These are phyloP conservation scores for Pigoraptor vietnamica DNA, from an alignment of 78 protist species.

Conservation along the genomic window DNA sequence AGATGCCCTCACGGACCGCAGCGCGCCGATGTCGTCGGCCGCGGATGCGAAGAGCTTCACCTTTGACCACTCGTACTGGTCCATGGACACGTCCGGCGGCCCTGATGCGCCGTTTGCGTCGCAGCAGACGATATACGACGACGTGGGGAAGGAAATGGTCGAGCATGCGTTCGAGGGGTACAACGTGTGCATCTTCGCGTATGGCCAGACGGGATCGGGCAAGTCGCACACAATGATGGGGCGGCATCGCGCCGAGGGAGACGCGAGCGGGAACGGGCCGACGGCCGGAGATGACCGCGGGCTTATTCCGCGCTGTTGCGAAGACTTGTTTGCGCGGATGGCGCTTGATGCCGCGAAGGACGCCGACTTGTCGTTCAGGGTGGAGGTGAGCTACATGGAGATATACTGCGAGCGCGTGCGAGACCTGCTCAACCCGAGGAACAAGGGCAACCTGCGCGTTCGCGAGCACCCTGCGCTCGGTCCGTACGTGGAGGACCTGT, in stretches of 20 bases:
- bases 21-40: not conserved
- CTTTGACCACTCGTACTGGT: slow-evolving; percentile 69
- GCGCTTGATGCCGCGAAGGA: not conserved
- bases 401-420: slow-evolving; percentile 1
- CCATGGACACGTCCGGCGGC: not conserved
- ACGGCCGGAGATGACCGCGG: slow-evolving; percentile 10
- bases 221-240: slow-evolving; percentile 37
- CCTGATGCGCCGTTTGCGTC: slow-evolving; percentile 26
- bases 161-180: slow-evolving; percentile 50
- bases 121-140: slow-evolving; percentile 44
- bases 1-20: not conserved
- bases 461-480: not conserved
- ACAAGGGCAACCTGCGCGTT: not conserved
- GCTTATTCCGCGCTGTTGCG: slow-evolving; percentile 29
- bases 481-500: slow-evolving; percentile 13
- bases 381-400: slow-evolving; percentile 39
- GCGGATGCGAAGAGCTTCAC: slow-evolving; percentile 32
- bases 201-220: slow-evolving; percentile 70
- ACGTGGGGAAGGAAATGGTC: slow-evolving; percentile 39
- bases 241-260: too few species aligned
- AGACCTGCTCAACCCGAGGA: slow-evolving; percentile 40
- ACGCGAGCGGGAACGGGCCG: too few species aligned
- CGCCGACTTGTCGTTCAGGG: not conserved
- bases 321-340: slow-evolving; percentile 6
- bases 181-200: slow-evolving; percentile 69